Conservation (phyloP, 2,329 filamentous ascomycete species). For the Hymenoscyphus occultus region DNA sequence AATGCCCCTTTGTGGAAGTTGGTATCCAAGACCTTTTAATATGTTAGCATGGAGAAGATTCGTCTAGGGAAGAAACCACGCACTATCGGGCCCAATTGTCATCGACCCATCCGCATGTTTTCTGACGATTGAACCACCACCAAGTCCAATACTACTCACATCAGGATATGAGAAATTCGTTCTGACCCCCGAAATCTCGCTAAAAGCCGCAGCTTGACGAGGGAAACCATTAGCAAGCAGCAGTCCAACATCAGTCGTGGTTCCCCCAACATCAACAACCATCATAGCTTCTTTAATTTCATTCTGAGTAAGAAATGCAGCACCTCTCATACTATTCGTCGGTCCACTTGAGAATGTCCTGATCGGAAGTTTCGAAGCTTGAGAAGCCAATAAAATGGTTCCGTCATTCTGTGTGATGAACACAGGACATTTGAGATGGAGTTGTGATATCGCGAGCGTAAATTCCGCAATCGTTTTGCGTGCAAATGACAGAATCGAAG, state of each 20-base stretch:
- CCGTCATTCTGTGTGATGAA: constrained; percentile 64
- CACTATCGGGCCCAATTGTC: constrained; percentile 50
- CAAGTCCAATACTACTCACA: constrained; percentile 53
- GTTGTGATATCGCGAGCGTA: constrained; percentile 46
- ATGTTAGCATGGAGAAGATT: too few species aligned
- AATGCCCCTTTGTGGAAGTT: constrained; percentile 45
- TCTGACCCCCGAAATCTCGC: constrained; percentile 54
- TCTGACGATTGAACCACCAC: constrained; percentile 48
- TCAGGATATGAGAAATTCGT: constrained; percentile 57
- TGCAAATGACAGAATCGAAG: constrained; percentile 56
- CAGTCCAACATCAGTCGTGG: constrained; percentile 55
- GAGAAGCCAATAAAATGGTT: constrained; percentile 51
- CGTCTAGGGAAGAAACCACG: too few species aligned
- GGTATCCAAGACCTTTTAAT: constrained; percentile 44
- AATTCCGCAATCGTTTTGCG: constrained; percentile 54
- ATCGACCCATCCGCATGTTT: constrained; percentile 24
- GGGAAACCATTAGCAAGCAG: constrained; percentile 57
- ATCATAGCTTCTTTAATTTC: constrained; percentile 20
- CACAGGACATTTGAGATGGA: constrained; percentile 43
- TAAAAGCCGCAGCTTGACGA: constrained; percentile 55
- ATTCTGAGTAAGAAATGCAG: constrained; percentile 49
- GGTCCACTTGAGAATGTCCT: constrained; percentile 59
- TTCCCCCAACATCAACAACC: constrained; percentile 57
- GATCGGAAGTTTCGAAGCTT: constrained; percentile 54
- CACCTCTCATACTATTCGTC: constrained; percentile 61